These are phyloP conservation scores for Cordyceps pruinosa DNA, from an alignment of 2,329 filamentous ascomycete species.

Conservation along the genomic window DNA sequence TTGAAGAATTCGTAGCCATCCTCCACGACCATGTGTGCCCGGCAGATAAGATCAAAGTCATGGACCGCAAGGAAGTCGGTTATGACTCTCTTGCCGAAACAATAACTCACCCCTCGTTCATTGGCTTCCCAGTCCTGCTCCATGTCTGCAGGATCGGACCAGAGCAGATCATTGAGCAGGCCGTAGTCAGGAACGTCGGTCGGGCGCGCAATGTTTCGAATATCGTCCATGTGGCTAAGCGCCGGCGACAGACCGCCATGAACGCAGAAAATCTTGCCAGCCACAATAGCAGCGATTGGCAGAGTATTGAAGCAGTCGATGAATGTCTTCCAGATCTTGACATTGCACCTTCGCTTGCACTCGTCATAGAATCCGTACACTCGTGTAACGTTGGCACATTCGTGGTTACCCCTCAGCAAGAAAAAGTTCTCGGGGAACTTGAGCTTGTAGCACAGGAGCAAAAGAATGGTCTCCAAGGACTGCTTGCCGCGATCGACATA, in stretches of 20 bases:
- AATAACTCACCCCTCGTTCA: slow-evolving; percentile 94
- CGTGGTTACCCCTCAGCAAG: slow-evolving; percentile 86
- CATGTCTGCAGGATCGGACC: slow-evolving; percentile 98
- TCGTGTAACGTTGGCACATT: slow-evolving; percentile 91
- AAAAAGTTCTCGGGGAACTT: slow-evolving; percentile 98
- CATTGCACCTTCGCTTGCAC: slow-evolving; percentile 91
- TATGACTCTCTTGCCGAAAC: slow-evolving; percentile 97
- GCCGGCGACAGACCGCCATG: slow-evolving; percentile 91
- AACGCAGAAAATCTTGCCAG: slow-evolving; percentile 95
- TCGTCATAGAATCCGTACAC: slow-evolving; percentile 98
- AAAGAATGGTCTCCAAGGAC: slow-evolving; percentile 86
- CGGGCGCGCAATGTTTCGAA: slow-evolving; percentile 87
- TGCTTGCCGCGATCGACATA: slow-evolving; percentile 97
- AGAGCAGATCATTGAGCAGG: slow-evolving; percentile 86
- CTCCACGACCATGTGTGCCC: slow-evolving; percentile 98
- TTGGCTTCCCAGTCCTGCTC: slow-evolving; percentile 97
- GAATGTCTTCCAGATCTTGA: slow-evolving; percentile 98
- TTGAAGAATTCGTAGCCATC: slow-evolving; percentile 99
- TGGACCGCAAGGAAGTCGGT: slow-evolving; percentile 90
- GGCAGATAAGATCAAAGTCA: slow-evolving; percentile 94
- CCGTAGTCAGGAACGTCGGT: slow-evolving; percentile 98
- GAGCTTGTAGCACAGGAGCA: slow-evolving; percentile 92
- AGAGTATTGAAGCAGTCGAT: slow-evolving; percentile 94
- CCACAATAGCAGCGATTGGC: slow-evolving; percentile 93
- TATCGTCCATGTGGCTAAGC: slow-evolving; percentile 95